Conservation (phyloP, 805 yeast species). For the Ogataea pini region DNA sequence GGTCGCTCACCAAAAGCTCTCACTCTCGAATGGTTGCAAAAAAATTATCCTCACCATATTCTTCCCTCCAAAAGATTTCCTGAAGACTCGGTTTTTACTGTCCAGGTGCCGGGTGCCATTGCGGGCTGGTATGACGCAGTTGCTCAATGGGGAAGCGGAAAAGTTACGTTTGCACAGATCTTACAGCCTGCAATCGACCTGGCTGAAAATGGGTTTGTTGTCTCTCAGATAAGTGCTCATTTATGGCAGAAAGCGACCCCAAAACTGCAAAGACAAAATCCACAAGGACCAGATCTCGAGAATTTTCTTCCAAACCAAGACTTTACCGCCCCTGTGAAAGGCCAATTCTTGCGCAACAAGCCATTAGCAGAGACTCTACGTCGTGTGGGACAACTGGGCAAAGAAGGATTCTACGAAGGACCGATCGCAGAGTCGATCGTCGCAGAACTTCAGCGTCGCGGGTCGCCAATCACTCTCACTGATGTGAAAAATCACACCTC, state of each 20-base stretch:
- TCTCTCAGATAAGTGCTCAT: slow-evolving; percentile 56
- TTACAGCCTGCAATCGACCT: slow-evolving; percentile 66
- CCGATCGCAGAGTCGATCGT: slow-evolving; percentile 67
- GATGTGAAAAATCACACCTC: slow-evolving; percentile 63
- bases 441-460: slow-evolving; percentile 48
- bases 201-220: slow-evolving; percentile 68
- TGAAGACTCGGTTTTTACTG: slow-evolving; percentile 52
- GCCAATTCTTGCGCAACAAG: slow-evolving; percentile 56
- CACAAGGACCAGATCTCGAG: slow-evolving; percentile 28
- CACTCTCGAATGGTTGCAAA: slow-evolving; percentile 47
- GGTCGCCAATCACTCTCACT: slow-evolving; percentile 55
- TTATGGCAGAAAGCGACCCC: slow-evolving; percentile 47
- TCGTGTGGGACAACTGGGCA: slow-evolving; percentile 56
- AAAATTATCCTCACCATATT: slow-evolving; percentile 42
- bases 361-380: slow-evolving; percentile 55
- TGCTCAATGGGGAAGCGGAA: slow-evolving; percentile 72
- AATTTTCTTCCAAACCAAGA: slow-evolving; percentile 39
- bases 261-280: slow-evolving; percentile 41
- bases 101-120: slow-evolving; percentile 77
- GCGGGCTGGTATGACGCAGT: slow-evolving; percentile 78
- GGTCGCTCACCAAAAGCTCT: slow-evolving; percentile 64
- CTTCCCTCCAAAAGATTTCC: slow-evolving; percentile 50
- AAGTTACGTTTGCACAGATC: slow-evolving; percentile 56
- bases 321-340: slow-evolving; percentile 52
- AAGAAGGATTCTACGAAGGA: slow-evolving; percentile 69